Base-by-base conservation (phyloP, 805 yeast genomes). In the Priceomyces castillae region DNA sequence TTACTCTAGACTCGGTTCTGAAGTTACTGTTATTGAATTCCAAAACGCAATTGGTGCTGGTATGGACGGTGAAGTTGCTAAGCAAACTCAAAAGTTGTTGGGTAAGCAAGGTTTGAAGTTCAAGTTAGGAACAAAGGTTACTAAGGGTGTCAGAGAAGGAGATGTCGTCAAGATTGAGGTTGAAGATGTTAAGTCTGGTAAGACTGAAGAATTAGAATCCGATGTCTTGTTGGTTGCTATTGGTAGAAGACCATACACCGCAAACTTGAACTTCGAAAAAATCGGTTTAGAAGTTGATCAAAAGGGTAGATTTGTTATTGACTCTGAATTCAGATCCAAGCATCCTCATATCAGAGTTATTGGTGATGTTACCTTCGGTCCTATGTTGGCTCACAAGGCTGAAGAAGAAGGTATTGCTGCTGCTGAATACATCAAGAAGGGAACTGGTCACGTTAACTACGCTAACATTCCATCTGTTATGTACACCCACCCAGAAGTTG, bases 371-470 rank as follows among this genome's bases (percentile, higher is more conserved):
- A 94, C 99, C 34, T 94, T 88, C 59, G 99, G 99, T 58, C 92
- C 96, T 58, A 94, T 94, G 99, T 81, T 94, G 73, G 99, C 99
- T 52, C 99, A 94, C 80, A 94, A 94, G 79, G 99, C 99, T 50
- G 99, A 94, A 78, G 99, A 94, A 69, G 99, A 94, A 78, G 99
- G 97, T 72, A 84, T 94, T 56, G 99, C 99, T 46, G 98, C 96
- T 54, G 98, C 79, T 53, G 99, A 94, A 75, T 87, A 81, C 76
- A 81, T 94, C 67, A 89, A 89, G 77, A 71, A 71, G 55, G 99
- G 98, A 53, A 86, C 86, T 64, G 99, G 99, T 47, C 99, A 94
- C 67, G 98, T 94, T 56, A 94, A 94, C 82, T 94, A 94, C 73
- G 95, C 84, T 58, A 95, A 87, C 75, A 94, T 94, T 57, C 99